Evolutionary conservation across 2,329 filamentous ascomycete genomes (phyloP), one percentile per base, ranked within the genome.

Genomic region (Fusarium azukiicola): DNA sequence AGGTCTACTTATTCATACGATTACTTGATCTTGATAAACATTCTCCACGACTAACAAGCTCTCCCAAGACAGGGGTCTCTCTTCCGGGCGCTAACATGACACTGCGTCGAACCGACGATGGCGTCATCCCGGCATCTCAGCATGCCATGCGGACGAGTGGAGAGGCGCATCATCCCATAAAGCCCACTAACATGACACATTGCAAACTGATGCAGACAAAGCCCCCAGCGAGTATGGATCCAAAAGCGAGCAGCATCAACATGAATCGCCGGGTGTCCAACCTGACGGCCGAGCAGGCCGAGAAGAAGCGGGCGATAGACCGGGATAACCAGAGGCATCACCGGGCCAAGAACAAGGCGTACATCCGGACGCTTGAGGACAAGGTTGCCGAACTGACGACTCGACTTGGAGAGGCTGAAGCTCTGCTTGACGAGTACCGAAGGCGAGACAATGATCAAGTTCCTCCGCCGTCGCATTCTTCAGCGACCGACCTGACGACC

Each of bases 301-400:
- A 68, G 10, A 68, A 68, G 66, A 68, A 68, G 46, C 32, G 66
- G 17, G 47, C 66, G 32, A 68, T 68, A 32, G 66, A 68, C 21
- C 46, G 66, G 21, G 66, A 68, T 27, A 68, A 68, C 38, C 66
- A 68, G 36, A 52, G 66, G 9, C 49, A 68, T n/a, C 66, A 68
- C 9, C 23, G 66, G 36, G 66, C 66, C 36, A 68, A 68, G 47
- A 68, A 42, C n/a, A 68, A 68, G 23, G 66, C 66, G 4, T 68
- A 54, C 38, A 52, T 68, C 12, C 66, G 66, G 6, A 52, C 66
- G 1, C 36, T 68, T 4, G 66, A 68, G n/a, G 46, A 54, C 0
- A 68, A 68, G 9, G 19, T 68, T 7, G 17, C 47, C 23, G 46
- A 40, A 19, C 36, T 68, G 21, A 68, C 47, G 11, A 23, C 47